Percentiles rank a stretch among this genome's conserved stretches.
Evolutionary conservation across 768 basidiomycete species (phyloP).

Genomic region (Ramaria rubella): DNA sequence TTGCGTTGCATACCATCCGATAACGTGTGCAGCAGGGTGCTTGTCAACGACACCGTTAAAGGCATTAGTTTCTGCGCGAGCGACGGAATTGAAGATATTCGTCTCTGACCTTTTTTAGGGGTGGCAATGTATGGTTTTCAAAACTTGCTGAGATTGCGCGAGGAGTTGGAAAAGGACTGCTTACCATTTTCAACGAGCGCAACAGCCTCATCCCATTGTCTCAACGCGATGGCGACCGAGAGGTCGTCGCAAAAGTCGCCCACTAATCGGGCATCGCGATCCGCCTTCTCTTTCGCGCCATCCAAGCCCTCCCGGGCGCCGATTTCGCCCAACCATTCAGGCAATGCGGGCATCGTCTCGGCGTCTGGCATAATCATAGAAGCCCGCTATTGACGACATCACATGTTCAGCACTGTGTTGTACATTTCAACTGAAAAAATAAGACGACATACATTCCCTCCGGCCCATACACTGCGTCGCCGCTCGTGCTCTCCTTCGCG

Average conservation of each 20-base stretch:
- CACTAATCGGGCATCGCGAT: constrained; percentile 79
- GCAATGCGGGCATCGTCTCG: constrained; percentile 49
- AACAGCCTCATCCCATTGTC: constrained; percentile 87
- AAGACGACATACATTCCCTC: constrained; percentile 22
- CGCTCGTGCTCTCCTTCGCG: constrained; percentile 90
- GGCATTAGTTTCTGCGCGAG: constrained; percentile 55
- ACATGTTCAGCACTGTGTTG: not conserved
- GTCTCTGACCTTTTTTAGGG: constrained; percentile 50
- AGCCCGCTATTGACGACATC: too few relatives aligned
- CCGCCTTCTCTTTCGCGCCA: constrained; percentile 64
- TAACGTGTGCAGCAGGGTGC: constrained; percentile 68
- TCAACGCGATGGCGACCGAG: constrained; percentile 82
- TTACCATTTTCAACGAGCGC: constrained; percentile 75
- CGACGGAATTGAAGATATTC: constrained; percentile 46
- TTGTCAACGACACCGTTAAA: constrained; percentile 60
- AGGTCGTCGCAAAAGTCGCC: constrained; percentile 89
- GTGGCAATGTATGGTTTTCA: too few relatives aligned
- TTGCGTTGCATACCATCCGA: constrained; percentile 73
- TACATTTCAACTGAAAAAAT: not conserved
- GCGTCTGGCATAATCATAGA: constrained; percentile 14
- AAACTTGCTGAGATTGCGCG: too few relatives aligned
- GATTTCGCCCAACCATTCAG: constrained; percentile 73
- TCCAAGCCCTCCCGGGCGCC: constrained; percentile 48
- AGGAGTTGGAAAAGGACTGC: not conserved
- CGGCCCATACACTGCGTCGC: constrained; percentile 49